Base-by-base conservation (phyloP, 192 early-diverging fungal genomes). In the Coemansia sp. region DNA sequence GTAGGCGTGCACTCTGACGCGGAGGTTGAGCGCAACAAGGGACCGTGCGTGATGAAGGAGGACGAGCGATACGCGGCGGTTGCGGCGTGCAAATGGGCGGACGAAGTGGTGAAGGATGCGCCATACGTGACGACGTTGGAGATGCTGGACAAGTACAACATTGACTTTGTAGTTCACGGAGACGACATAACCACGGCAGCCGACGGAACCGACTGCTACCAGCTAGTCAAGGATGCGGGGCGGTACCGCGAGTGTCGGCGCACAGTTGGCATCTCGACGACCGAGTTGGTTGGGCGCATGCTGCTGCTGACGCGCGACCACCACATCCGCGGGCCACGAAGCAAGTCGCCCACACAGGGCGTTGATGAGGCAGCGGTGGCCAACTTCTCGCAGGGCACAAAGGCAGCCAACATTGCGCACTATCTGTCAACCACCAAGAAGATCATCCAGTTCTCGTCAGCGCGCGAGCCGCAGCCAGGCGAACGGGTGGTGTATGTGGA, bases 181-280 rank as follows among this genome's bases (percentile, higher is more conserved):
- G 96, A 98, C 75, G 96, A 98, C 80, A 95, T 97, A 64, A 98
- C 96, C 41, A 98, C 96, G 9, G 84, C 92, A 67, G 93, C 94
- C 38, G 96, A 98, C 72, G 96, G 96, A 13, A 92, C 92, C 21
- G 96, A 98, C 79, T 98, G 96, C 85, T 98, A 98, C 79, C 91
- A 92, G 84, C 86, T 86, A 4, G 96, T 97, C 65, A 98, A 98
- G 77, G 92, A 94, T 66, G 96, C 96, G 52, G 94, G 94, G 5
- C 80, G 93, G 39, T 98, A 98, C 89, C 85, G 87, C 70, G 95
- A 98, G 77, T 98, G 94, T 84, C 96, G 94, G 86, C 92, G 96
- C 70, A 98, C 95, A 1, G 88, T 93, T 68, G 95, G 95, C 19
- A 91, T 98, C 47, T 95, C 94, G n/a, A 98, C 96, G 2, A 98